A percentile compares a stretch with the other conserved stretches of the same genome.
Evolutionary conservation across 805 yeast species (phyloP).

Genomic region (Candida yuanshanica): DNA sequence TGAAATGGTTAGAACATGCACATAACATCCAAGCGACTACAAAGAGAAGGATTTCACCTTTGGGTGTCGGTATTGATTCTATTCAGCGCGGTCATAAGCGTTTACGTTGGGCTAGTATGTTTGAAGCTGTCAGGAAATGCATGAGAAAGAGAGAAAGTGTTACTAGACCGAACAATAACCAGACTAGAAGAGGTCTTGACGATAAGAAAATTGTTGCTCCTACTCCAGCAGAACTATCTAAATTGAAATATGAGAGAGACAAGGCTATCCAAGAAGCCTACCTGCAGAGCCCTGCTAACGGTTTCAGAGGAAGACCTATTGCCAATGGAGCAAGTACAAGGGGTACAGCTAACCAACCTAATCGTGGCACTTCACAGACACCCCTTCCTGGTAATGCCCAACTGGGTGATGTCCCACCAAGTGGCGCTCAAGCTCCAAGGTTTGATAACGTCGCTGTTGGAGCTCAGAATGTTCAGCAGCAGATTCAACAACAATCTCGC

Average conservation of each 20-base stretch:
- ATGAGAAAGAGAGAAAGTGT: conserved; percentile 84
- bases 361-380: neutral
- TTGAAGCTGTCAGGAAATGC: conserved; percentile 87
- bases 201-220: conserved; percentile 49
- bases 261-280: conserved; percentile 75
- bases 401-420: neutral
- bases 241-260: conserved; percentile 80
- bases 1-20: conserved; percentile 88
- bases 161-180: conserved; percentile 49
- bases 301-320: conserved; percentile 9
- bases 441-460: conserved; percentile 1
- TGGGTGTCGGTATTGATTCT: conserved; percentile 90
- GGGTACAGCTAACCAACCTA: neutral
- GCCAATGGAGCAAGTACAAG: conserved; percentile 5
- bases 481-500: neutral
- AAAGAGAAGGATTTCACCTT: conserved; percentile 81
- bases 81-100: conserved; percentile 90
- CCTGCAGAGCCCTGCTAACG: conserved; percentile 33
- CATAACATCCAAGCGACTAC: conserved; percentile 84
- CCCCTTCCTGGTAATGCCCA: conserved; percentile 2
- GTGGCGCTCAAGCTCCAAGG: neutral
- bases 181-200: conserved; percentile 35
- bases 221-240: conserved; percentile 80
- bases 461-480: conserved; percentile 7
- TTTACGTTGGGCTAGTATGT: conserved; percentile 93